Conservation (phyloP, 2,329 filamentous ascomycete species). For the Xylaria sp. region DNA sequence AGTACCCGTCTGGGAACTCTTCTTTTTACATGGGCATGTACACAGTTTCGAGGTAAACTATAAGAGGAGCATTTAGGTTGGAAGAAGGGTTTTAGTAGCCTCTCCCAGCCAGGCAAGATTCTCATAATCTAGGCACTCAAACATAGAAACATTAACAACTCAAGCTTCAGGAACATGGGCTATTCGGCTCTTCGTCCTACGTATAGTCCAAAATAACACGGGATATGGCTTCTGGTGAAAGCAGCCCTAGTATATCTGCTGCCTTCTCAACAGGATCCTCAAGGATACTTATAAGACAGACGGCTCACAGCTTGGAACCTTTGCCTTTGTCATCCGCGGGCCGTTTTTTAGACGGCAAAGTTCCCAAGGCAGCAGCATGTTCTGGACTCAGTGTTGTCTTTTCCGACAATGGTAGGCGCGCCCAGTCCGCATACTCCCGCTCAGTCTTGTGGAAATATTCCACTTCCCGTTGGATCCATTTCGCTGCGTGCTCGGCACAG, state of each 20-base stretch:
- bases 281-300: neutral
- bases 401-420: neutral
- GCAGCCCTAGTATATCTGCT: neutral
- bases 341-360: neutral
- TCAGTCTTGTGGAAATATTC: neutral
- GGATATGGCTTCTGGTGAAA: neutral
- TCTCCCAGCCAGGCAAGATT: too few relatives aligned
- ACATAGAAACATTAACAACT: neutral
- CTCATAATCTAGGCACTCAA: neutral
- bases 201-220: neutral
- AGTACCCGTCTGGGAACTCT: too few relatives aligned
- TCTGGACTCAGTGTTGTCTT: conserved; percentile 5
- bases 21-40: neutral
- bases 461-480: conserved; percentile 9
- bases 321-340: neutral
- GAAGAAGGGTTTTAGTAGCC: neutral
- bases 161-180: neutral
- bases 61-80: neutral
- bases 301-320: neutral
- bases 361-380: neutral
- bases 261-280: neutral
- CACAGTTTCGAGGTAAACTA: neutral
- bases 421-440: conserved; percentile 7
- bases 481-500: conserved; percentile 9
- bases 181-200: neutral